Base-by-base conservation (phyloP, 2,329 filamentous ascomycete species). In the Cladophialophora yegresii region DNA sequence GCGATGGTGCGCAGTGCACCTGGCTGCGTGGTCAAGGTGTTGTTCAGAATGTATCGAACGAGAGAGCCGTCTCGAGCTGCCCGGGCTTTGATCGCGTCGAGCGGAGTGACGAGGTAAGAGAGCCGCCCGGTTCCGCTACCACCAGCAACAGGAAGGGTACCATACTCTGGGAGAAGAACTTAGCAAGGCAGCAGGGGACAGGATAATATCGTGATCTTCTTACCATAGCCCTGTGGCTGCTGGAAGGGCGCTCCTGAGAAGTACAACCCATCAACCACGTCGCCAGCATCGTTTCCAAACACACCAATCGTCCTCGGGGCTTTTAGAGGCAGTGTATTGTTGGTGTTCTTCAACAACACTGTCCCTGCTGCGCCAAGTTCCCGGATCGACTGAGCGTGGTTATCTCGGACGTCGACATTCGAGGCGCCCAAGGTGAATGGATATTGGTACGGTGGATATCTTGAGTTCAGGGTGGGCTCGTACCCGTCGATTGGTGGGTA, bases 171-270 rank as follows among this genome's bases (percentile, higher is more conserved):
- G 6, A 50, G 20, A 22, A 8, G 26, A 4, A 3, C 36, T 58
- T 20, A 63, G 54, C 20, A 22, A 30, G 22, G 20, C 8, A 40
- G 23, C 23, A 5, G 32, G 43, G 20, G 23, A 49, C 7, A 72
- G 92, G 89, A 10, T 89, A 90, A 3, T 16, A 2, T 6, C 71
- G 91, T 91, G 36, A 93, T 82, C 47, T 77, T 0, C 77, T 80
- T 61, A 67, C 65, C 65, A 13, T 63, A 67, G 32, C 65, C 65
- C 26, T 53, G 58, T 36, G 49, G 55, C 30, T 59, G 58, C 26
- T 60, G 40, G 43, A 60, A 65, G 16, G 65, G 28, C 10, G 58
- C 40, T 7, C 62, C 63, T 16, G 57, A 62, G 57, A 65, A 65
- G 51, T 67, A 67, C 22, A 55, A 20, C 26, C 66, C 66, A 33